Conservation (phyloP, 228 moss, liverwort and hornwort species). For the Sphagnum fallax region DNA sequence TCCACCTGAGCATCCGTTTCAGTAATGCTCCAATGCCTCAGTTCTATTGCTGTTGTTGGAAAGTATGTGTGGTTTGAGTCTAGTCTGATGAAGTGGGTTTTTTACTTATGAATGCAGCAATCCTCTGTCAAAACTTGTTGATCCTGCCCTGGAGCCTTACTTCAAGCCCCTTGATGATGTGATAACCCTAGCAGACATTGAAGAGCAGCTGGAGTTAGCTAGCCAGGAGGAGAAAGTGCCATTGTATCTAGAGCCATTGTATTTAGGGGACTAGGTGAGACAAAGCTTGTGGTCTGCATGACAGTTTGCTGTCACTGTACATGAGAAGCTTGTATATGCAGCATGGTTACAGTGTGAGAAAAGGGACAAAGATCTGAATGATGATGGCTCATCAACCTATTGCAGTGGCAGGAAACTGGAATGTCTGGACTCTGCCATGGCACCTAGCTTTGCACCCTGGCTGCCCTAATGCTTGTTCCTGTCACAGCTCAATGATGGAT, state of each 20-base stretch:
- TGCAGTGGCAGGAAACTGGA: slow-evolving; percentile 87
- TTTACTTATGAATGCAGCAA: slow-evolving; percentile 41
- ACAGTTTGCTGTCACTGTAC: slow-evolving; percentile 74
- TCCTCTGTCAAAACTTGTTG: slow-evolving; percentile 76
- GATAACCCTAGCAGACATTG: slow-evolving; percentile 85
- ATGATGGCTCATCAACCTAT: slow-evolving; percentile 62
- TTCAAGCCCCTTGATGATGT: slow-evolving; percentile 95
- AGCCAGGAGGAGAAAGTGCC: slow-evolving; percentile 65
- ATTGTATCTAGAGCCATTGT: slow-evolving; percentile 82
- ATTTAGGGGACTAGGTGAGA: slow-evolving; percentile 92
- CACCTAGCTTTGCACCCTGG: slow-evolving; percentile 59
- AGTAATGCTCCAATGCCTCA: not conserved
- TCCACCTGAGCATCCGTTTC: not conserved
- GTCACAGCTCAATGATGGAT: slow-evolving; percentile 41
- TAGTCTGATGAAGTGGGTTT: not conserved
- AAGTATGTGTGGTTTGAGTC: not conserved
- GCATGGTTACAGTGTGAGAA: slow-evolving; percentile 99
- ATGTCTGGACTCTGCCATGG: slow-evolving; percentile 61
- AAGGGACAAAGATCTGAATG: slow-evolving; percentile 71
- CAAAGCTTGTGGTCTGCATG: slow-evolving; percentile 89
- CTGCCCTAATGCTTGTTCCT: slow-evolving; percentile 70
- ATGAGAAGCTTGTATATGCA: slow-evolving; percentile 85
- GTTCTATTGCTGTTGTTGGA: not conserved
- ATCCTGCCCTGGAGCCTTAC: slow-evolving; percentile 74
- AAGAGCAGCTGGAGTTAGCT: slow-evolving; percentile 89